Evolutionary conservation across 1,139 yeast species (phyloP), one percentile per base, ranked within the genome.

Genomic region (Magnusiomyces suaveolens): DNA sequence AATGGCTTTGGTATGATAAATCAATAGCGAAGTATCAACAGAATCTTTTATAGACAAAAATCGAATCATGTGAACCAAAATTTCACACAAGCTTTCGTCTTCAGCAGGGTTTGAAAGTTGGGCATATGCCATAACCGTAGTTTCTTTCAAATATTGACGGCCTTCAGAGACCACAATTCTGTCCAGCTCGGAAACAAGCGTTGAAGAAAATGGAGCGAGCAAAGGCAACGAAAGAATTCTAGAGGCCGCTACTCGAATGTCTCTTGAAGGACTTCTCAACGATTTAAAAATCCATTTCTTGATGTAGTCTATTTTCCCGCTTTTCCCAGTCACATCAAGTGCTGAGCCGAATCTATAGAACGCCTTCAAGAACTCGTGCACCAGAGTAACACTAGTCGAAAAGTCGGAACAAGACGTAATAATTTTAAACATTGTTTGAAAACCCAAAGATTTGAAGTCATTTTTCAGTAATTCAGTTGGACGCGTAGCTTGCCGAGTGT

Each of bases 21-120:
- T 80, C 0, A 87, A 87, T 52, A 83, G 70, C 51, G 86, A 80
- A 0, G 82, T 78, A 59, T 80, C 79, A 59, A 84, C 84, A 44
- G 81, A 79, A 61, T 81, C 82, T 1, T 71, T 63, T 26, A 82
- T 83, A 1, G 84, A 83, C 56, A 87, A 70, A 41, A 78, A 74
- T 54, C 80, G 82, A 12, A 87, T 73, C 43, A 87, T 66, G 58
- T 79, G 79, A 54, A 82, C 74, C 43, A 85, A 70, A 18, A 84
- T 71, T 1, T 79, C 79, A 65, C 82, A 83, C 36, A 84, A 71
- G 66, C 82, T 74, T 54, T 83, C 87, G 1, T 87, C 90, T 20
- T 76, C 75, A 6, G 81, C 74, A 0, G 80, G 73, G 1, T 76
- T 71, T 0, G 86, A 83, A 46, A 85, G 62, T 54, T 81, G 84